Percentiles rank a stretch among this genome's conserved stretches.
Evolutionary conservation across 2,329 filamentous ascomycete genomes (phyloP).

Genomic region (Lizonia empirigonia): DNA sequence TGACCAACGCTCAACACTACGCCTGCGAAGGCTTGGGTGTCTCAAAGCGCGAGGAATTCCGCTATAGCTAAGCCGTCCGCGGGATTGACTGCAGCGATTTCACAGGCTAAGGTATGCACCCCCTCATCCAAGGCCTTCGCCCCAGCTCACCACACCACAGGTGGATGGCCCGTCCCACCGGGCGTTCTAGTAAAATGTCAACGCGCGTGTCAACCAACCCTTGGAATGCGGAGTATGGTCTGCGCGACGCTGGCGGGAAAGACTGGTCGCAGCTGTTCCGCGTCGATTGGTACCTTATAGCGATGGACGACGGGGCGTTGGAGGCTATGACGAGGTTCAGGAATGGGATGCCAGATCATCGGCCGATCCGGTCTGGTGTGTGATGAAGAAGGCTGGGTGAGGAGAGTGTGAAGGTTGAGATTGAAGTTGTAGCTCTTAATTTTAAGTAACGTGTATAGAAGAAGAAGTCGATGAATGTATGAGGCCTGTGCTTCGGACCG

Average conservation of each 20-base stretch:
- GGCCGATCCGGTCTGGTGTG: constrained; percentile 32
- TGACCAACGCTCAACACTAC: too few relatives aligned
- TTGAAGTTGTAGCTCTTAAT: constrained; percentile 29
- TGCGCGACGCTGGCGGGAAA: constrained; percentile 61
- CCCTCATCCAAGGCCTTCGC: too few relatives aligned
- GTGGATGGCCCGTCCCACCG: constrained; percentile 43
- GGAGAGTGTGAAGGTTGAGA: constrained; percentile 50
- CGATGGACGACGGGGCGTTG: constrained; percentile 25
- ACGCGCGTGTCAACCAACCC: constrained; percentile 49
- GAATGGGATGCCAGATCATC: constrained; percentile 34
- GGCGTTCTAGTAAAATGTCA: constrained; percentile 28
- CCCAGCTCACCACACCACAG: too few relatives aligned
- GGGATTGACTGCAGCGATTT: too few relatives aligned
- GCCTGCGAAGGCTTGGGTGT: too few relatives aligned
- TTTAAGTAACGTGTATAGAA: background rate
- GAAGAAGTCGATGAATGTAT: background rate
- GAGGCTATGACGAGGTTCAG: constrained; percentile 27
- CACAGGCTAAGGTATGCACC: too few relatives aligned
- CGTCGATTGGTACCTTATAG: constrained; percentile 35
- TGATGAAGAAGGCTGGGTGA: constrained; percentile 28
- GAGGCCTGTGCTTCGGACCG: too few relatives aligned
- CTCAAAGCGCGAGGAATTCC: too few relatives aligned
- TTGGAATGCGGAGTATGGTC: constrained; percentile 63
- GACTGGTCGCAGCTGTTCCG: constrained; percentile 61
- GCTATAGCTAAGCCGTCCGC: too few relatives aligned